phyloP scores from a whole-genome alignment of 768 basidiomycete genomes.

The Suillus clintonianus region DNA sequence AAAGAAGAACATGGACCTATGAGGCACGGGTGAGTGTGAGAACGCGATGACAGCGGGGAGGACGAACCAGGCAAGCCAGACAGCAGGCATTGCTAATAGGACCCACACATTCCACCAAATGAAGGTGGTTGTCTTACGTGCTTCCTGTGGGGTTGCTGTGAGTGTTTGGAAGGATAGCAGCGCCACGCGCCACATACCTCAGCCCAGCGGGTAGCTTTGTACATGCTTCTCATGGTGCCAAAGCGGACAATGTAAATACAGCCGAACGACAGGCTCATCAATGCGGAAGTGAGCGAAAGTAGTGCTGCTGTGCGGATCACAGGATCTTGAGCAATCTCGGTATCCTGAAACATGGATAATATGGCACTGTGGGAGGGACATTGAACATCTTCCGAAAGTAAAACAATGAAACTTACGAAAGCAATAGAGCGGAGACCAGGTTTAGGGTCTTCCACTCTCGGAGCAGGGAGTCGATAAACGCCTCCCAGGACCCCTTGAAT shows the following conservation, averaged over 20 bases:
- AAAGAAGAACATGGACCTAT: conserved; percentile 70
- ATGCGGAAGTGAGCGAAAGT: conserved; percentile 62
- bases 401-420: conserved; percentile 40
- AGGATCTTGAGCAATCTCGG: conserved; percentile 54
- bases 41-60: background rate
- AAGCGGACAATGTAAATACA: conserved; percentile 76
- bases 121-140: conserved; percentile 47
- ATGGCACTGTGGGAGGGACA: conserved; percentile 50
- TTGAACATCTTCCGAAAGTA: no score
- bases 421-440: conserved; percentile 66
- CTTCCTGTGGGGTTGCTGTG: conserved; percentile 46
- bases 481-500: conserved; percentile 71
- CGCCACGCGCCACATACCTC: conserved; percentile 44
- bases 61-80: conserved; percentile 70
- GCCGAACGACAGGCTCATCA: conserved; percentile 74
- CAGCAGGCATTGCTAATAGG: conserved; percentile 61
- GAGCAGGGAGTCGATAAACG: conserved; percentile 66
- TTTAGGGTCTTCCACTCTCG: conserved; percentile 80
- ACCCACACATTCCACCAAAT: conserved; percentile 73
- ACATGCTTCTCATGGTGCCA: conserved; percentile 71
- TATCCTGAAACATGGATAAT: conserved; percentile 64
- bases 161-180: background rate
- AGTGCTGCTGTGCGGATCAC: conserved; percentile 63
- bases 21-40: background rate
- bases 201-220: conserved; percentile 71